phyloP scores from a whole-genome alignment of 495 filamentous ascomycete species.

The Hyaloscypha finlandica region DNA sequence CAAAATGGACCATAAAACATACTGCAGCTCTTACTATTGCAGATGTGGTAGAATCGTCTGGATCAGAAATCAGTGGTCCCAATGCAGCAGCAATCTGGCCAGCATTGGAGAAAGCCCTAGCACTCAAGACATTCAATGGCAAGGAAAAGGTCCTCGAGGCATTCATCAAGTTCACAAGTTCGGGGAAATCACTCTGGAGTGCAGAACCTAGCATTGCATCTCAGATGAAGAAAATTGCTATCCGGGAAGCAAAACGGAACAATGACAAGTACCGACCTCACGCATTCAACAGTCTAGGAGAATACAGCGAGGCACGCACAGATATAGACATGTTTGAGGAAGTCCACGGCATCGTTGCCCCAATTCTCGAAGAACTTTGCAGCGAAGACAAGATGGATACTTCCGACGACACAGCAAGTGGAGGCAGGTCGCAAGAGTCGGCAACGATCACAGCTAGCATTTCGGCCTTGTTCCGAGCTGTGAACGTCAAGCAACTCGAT shows the following conservation, averaged over 20 bases:
- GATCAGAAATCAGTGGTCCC: constrained; percentile 50
- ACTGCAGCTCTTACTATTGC: constrained; percentile 79
- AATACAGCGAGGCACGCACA: constrained; percentile 62
- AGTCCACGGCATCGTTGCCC: constrained; percentile 61
- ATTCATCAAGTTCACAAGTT: constrained; percentile 74
- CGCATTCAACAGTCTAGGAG: constrained; percentile 71
- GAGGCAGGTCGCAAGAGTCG: constrained; percentile 33
- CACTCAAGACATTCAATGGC: constrained; percentile 88
- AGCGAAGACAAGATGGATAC: constrained; percentile 68
- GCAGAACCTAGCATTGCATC: constrained; percentile 46
- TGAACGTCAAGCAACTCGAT: constrained; percentile 27
- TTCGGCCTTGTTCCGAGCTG: constrained; percentile 29
- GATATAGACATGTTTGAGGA: constrained; percentile 67
- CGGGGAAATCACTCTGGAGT: constrained; percentile 60
- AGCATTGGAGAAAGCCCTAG: constrained; percentile 73
- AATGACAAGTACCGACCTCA: constrained; percentile 79
- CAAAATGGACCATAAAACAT: constrained; percentile 88
- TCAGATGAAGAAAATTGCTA: constrained; percentile 59
- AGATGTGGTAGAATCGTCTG: constrained; percentile 61
- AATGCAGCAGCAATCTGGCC: constrained; percentile 76
- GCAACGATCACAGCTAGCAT: constrained; percentile 31
- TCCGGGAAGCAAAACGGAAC: constrained; percentile 88
- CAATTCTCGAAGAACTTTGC: constrained; percentile 56
- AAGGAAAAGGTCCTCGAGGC: constrained; percentile 88
- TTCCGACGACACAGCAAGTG: constrained; percentile 48